Evolutionary conservation across 2,329 filamentous ascomycete genomes (phyloP), one percentile per base, ranked within the genome.

Genomic region (Botrytis cinerea): DNA sequence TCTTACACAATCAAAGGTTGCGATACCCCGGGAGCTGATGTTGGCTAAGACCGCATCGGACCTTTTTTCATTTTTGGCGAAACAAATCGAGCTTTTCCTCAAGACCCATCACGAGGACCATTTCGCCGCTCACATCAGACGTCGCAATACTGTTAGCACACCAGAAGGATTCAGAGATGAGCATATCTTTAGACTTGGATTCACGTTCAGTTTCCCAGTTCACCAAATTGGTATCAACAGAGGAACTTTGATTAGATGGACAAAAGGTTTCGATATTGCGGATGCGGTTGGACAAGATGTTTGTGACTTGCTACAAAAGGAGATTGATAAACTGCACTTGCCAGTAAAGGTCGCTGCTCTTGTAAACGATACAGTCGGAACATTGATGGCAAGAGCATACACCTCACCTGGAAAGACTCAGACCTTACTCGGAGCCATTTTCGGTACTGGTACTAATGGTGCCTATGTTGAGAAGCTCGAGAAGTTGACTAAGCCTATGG

Each of bases 181-280:
- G 81, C 87, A 95, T 74, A 89, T 96, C 75, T 97, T 98, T 84
- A 93, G 94, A 79, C 87, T 99, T 60, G 96, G 96, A n/a, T 99
- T 99, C 84, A 99, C 96, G 71, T 99, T 99, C 84, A 97, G 93
- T 81, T 99, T 98, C 85, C 96, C 96, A 4, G 95, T 98, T 57
- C 90, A 97, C 81, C 96, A 99, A 82, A 87, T 93, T 73, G 95
- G 94, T 57, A 97, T 99, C 82, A 98, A 98, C 87, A 95, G 94
- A 84, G 96, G 96, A 75, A 92, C 91, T 73, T 87, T 99, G 72
- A 96, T 98, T 83, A 91, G 96, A 78, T 99, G 96, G 96, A 99
- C 96, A 73, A 99, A 99, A 86, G 96, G 96, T 70, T 99, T 98
- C 81, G 94, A 98, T 81, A 98, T 99, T 77, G 88, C 91, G n/a